These are phyloP conservation scores for Alternaria sp. DNA, from an alignment of 2,329 filamentous ascomycete species.

Conservation along the genomic window DNA sequence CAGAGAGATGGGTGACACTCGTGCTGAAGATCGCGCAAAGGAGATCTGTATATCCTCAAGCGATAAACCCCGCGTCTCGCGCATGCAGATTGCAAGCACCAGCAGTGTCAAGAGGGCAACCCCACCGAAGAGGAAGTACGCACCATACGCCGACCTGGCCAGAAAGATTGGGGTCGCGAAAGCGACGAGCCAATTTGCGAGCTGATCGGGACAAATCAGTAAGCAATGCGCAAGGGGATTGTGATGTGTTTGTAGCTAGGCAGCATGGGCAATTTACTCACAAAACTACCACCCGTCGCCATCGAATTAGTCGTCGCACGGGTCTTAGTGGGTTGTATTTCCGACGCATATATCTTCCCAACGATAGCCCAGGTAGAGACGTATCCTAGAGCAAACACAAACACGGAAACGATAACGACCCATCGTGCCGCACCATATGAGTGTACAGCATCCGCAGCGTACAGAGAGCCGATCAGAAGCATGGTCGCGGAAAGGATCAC, in stretches of 20 bases:
- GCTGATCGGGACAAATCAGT: neutral
- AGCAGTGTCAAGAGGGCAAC: neutral
- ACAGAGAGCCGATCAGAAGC: neutral
- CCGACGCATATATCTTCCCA: neutral
- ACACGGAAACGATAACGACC: neutral
- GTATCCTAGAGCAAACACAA: neutral
- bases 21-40: neutral
- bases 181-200: neutral
- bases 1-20: neutral
- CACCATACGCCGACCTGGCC: neutral
- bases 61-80: neutral
- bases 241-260: accelerated
- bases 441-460: neutral
- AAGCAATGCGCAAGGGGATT: neutral
- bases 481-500: neutral
- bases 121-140: neutral
- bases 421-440: neutral
- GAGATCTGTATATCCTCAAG: neutral
- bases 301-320: neutral
- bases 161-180: neutral
- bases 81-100: neutral
- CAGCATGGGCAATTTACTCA: neutral
- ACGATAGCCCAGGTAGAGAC: neutral
- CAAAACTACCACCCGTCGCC: neutral
- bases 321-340: neutral